Base-by-base conservation (phyloP, 345 rosid species). In the Cardamine resedifolia region DNA sequence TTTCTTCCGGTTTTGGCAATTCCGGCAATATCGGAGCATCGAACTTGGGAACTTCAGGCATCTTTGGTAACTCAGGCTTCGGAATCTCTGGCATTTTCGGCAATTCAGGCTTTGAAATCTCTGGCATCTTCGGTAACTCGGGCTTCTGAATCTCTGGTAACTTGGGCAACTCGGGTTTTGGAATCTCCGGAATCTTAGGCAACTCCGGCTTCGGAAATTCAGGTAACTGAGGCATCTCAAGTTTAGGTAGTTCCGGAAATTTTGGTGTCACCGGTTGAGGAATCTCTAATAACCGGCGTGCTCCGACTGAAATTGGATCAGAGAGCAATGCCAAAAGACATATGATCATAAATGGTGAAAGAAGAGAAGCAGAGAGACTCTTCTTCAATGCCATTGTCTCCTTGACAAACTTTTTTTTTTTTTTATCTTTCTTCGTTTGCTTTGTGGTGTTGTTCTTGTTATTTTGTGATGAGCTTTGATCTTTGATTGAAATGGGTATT, bases 141-240 rank as follows among this genome's bases (percentile, higher is more conserved):
- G 75, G 71, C 10, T 63, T 68, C 0, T 26, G 60, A 26, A 55
- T 5, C 15, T 74, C 78, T 0, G 73, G 68, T 0, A 57, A 0
- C 51, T 76, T 69, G 0, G 79, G 79, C 5, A 62, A 15, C 4
- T 82, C 73, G 1, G 79, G 79, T 15, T 76, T 76, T 0, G 57
- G 73, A 16, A 74, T 0, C 33, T 73, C 75, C 1, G 75, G 70
- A 0, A 64, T 0, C 24, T 70, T 48, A 0, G 50, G 49, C 9
- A 47, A 0, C 7, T 71, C 73, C n/a, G 31, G 39, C 2, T 62
- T 66, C 4, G 39, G 63, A 27, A 57, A 0, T 4, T 77, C 64
- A 0, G 76, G 68, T 11, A 64, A 28, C 24, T 63, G 45, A 0
- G 72, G 77, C 11, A 65, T 0, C 20, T 79, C 66, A 0, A 44